phyloP scores from a whole-genome alignment of 768 basidiomycete species.

The Pilatotrama ljubarskyi region DNA sequence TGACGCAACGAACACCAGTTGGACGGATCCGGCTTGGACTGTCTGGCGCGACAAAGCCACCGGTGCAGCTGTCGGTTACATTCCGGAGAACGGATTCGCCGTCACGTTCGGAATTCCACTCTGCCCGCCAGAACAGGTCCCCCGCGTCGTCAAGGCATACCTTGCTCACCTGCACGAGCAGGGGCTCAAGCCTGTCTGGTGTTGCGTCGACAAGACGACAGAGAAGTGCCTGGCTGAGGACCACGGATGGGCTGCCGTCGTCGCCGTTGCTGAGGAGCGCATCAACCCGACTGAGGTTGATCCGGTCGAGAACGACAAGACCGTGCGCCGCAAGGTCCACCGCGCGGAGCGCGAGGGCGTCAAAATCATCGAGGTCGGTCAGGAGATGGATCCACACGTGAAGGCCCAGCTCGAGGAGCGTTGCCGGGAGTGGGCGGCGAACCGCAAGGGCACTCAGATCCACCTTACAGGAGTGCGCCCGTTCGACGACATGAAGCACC shows the following conservation, averaged over 20 bases:
- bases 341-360: constrained; percentile 58
- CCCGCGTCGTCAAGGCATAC: constrained; percentile 49
- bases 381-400: constrained; percentile 46
- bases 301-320: constrained; percentile 52
- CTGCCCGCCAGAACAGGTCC: constrained; percentile 39
- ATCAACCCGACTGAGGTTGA: constrained; percentile 47
- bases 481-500: constrained; percentile 40
- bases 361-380: constrained; percentile 44
- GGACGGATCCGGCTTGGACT: constrained; percentile 58
- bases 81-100: constrained; percentile 49
- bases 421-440: constrained; percentile 55
- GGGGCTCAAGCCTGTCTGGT: constrained; percentile 56
- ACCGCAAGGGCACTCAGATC: constrained; percentile 58
- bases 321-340: constrained; percentile 61
- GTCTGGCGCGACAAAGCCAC: constrained; percentile 52
- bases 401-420: constrained; percentile 50
- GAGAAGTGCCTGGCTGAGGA: constrained; percentile 51
- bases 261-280: constrained; percentile 65
- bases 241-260: constrained; percentile 58
- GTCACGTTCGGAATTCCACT: constrained; percentile 68
- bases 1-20: constrained; percentile 67
- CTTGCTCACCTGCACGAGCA: constrained; percentile 42
- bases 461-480: constrained; percentile 43
- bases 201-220: constrained; percentile 53
- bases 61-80: constrained; percentile 65